Evolutionary conservation across 768 basidiomycete species (phyloP).

Genomic region (Lactifluus volemus): DNA sequence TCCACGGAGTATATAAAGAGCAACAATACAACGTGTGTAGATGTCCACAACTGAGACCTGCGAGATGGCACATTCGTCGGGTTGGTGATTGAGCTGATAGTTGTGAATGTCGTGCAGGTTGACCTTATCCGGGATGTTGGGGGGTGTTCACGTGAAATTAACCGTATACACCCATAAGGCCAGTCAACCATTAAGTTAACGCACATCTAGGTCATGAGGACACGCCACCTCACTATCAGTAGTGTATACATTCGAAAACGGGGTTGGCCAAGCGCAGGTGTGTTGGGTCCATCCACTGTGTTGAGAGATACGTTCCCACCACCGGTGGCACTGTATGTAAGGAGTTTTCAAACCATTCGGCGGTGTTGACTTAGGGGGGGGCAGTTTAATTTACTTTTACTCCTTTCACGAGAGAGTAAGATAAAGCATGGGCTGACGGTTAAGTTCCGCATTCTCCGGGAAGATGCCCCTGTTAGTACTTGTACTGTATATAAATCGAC

Average conservation of each 20-base stretch:
- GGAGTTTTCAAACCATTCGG: neutral
- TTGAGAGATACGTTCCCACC: too few relatives aligned
- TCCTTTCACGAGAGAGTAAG: too few relatives aligned
- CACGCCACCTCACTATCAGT: slow-evolving; percentile 43
- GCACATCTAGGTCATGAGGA: neutral
- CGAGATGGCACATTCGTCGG: neutral
- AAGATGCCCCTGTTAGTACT: too few relatives aligned
- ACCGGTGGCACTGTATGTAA: too few relatives aligned
- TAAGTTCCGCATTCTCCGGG: too few relatives aligned
- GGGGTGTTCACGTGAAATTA: slow-evolving; percentile 46
- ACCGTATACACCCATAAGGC: slow-evolving; percentile 63
- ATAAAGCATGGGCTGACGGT: too few relatives aligned
- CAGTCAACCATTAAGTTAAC: slow-evolving; percentile 17
- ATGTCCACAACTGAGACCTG: neutral
- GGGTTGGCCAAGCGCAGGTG: too few relatives aligned
- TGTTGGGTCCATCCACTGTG: slow-evolving; percentile 32
- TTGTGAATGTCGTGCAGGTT: slow-evolving; percentile 43
- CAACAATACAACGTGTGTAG: neutral
- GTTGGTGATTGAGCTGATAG: slow-evolving; percentile 38
- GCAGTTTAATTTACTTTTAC: too few relatives aligned
- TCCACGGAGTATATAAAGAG: neutral
- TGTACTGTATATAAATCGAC: too few relatives aligned
- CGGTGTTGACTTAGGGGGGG: neutral
- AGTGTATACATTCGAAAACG: slow-evolving; percentile 36
- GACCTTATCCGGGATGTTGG: slow-evolving; percentile 51